These are phyloP conservation scores for Tephrocybe sp. DNA, from an alignment of 768 basidiomycete species.

Conservation along the genomic window DNA sequence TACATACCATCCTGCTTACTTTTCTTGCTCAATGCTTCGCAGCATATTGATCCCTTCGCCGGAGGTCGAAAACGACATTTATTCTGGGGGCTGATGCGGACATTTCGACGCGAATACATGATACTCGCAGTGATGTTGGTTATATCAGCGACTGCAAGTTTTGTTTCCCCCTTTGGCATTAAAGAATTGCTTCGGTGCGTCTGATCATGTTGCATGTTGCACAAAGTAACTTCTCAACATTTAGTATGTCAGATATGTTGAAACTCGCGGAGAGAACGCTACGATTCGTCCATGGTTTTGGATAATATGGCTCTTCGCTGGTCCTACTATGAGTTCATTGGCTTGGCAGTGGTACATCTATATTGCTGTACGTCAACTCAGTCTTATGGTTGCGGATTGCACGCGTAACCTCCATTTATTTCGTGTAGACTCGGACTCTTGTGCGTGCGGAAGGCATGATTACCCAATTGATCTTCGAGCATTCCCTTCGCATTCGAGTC, in stretches of 20 bases:
- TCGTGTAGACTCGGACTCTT: constrained; percentile 40
- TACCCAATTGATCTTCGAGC: constrained; percentile 43
- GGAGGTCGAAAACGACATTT: constrained; percentile 43
- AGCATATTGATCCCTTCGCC: constrained; percentile 39
- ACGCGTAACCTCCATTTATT: neutral
- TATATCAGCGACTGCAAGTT: constrained; percentile 24
- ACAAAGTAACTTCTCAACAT: neutral
- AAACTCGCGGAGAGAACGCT: constrained; percentile 47
- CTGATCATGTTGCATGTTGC: neutral
- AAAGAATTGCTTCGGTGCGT: constrained; percentile 40
- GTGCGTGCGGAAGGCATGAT: constrained; percentile 48
- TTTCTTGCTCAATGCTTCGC: constrained; percentile 5
- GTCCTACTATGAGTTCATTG: constrained; percentile 43
- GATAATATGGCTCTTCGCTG: constrained; percentile 52
- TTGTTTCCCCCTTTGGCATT: constrained; percentile 39
- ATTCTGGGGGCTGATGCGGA: constrained; percentile 44
- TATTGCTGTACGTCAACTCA: constrained; percentile 33
- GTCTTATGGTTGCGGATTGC: neutral
- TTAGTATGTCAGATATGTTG: constrained; percentile 55
- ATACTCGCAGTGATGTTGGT: constrained; percentile 28
- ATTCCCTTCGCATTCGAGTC: constrained; percentile 60
- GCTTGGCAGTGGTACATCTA: constrained; percentile 56
- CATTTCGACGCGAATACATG: constrained; percentile 34
- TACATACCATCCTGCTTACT: neutral
- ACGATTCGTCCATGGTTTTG: constrained; percentile 68